phyloP scores from a whole-genome alignment of 2,329 filamentous ascomycete genomes.

The Xylaria sp. region DNA sequence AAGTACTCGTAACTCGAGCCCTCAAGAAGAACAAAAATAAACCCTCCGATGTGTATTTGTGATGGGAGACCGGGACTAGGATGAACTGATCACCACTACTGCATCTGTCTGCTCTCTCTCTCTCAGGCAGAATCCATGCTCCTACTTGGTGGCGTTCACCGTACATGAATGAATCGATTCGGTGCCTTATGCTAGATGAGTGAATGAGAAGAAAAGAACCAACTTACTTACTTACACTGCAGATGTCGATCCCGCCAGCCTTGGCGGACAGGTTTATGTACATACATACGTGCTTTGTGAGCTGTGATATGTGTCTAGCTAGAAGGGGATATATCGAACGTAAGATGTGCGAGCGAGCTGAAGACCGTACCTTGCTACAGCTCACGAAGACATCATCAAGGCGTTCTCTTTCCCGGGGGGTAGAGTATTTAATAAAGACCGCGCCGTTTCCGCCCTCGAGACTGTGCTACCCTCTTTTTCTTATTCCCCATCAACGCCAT shows the following conservation, averaged over 20 bases:
- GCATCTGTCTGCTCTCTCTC: background rate
- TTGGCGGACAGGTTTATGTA: slow-evolving; percentile 5
- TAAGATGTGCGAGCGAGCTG: background rate
- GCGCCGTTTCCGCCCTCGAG: background rate
- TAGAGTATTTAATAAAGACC: slow-evolving; percentile 13
- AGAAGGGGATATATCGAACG: background rate
- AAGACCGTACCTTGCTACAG: background rate
- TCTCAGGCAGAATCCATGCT: no score
- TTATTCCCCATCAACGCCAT: background rate
- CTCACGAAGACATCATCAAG: background rate
- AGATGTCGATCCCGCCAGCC: background rate
- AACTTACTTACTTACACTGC: no score
- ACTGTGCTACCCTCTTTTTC: slow-evolving; percentile 8
- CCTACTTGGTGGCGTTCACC: background rate
- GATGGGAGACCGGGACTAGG: no score
- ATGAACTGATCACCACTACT: background rate
- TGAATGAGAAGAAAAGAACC: no score
- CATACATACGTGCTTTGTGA: no score
- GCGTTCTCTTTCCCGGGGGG: background rate
- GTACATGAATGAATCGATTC: background rate
- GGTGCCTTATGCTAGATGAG: background rate
- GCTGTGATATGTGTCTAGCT: slow-evolving; percentile 3
- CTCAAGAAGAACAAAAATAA: background rate
- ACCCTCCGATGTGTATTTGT: background rate
- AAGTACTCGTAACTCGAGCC: background rate